Conservation (phyloP, 108 stramenopile genomes). For the Fragilariopsis cylindrus region DNA sequence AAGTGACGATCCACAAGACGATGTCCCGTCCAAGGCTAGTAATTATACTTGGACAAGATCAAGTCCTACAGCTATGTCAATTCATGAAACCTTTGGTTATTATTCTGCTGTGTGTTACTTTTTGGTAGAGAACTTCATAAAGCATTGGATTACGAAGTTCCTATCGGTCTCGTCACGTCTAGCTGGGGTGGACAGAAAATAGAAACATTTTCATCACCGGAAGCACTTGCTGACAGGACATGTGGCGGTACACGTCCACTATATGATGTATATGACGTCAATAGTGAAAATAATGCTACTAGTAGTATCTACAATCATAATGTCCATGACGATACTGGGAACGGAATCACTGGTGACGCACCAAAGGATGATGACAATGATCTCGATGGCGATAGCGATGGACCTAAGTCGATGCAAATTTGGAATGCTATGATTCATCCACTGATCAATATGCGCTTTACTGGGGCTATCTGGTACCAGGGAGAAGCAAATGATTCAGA, state of each 20-base stretch:
- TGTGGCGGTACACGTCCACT: constrained; percentile 24
- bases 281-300: background rate
- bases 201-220: constrained; percentile 25
- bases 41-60: constrained; percentile 18
- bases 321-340: background rate
- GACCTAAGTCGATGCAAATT: background rate
- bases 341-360: background rate
- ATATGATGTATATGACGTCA: background rate
- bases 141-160: constrained; percentile 19
- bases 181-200: constrained; percentile 33
- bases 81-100: constrained; percentile 1
- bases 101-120: constrained; percentile 36
- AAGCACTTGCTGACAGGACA: constrained; percentile 21
- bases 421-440: constrained; percentile 47
- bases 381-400: background rate
- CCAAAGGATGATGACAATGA: background rate
- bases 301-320: background rate
- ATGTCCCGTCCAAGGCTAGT: constrained; percentile 9
- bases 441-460: constrained; percentile 19
- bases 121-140: constrained; percentile 31
- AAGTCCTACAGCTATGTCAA: constrained; percentile 17
- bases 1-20: constrained; percentile 4
- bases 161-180: constrained; percentile 33
- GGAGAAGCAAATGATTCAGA: constrained; percentile 33
- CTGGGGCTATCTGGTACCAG: constrained; percentile 34